These are phyloP conservation scores for Lactarius indigo DNA, from an alignment of 768 basidiomycete species.

Conservation along the genomic window DNA sequence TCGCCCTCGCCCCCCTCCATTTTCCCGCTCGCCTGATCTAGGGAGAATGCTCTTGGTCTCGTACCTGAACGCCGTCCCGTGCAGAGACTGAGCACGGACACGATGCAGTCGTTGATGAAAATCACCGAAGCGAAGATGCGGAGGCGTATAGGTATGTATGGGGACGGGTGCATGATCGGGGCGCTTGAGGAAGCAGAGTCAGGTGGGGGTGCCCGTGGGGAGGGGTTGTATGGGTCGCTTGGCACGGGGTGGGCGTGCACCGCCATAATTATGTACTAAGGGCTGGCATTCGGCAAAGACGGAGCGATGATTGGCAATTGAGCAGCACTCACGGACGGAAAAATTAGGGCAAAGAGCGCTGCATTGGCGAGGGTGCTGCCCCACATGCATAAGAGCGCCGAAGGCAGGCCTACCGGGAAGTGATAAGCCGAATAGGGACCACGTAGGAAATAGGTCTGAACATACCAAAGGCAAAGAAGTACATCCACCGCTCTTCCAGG, in stretches of 20 bases:
- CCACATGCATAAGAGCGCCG: conserved; percentile 68
- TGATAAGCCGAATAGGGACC: neutral
- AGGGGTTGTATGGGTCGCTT: conserved; percentile 68
- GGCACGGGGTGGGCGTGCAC: conserved; percentile 75
- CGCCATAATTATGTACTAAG: conserved; percentile 80
- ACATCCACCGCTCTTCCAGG: conserved; percentile 87
- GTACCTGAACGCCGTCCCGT: conserved; percentile 28
- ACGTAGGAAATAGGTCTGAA: conserved; percentile 13
- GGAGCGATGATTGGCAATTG: neutral
- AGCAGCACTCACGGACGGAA: conserved; percentile 58
- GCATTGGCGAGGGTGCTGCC: conserved; percentile 74
- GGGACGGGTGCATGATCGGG: conserved; percentile 60
- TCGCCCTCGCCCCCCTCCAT: conserved; percentile 57
- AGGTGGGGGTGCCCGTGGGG: conserved; percentile 28
- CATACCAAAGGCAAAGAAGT: conserved; percentile 79
- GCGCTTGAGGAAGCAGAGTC: conserved; percentile 12
- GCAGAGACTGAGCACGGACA: conserved; percentile 57
- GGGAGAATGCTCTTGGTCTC: conserved; percentile 25
- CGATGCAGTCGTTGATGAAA: conserved; percentile 68
- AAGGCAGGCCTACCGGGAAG: conserved; percentile 53
- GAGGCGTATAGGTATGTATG: conserved; percentile 74
- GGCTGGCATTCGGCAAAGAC: neutral
- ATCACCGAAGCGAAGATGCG: conserved; percentile 74
- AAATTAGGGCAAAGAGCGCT: conserved; percentile 79
- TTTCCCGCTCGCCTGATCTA: conserved; percentile 39